Conservation (phyloP, 1,139 yeast species). For the Lizanozyma gosingica region DNA sequence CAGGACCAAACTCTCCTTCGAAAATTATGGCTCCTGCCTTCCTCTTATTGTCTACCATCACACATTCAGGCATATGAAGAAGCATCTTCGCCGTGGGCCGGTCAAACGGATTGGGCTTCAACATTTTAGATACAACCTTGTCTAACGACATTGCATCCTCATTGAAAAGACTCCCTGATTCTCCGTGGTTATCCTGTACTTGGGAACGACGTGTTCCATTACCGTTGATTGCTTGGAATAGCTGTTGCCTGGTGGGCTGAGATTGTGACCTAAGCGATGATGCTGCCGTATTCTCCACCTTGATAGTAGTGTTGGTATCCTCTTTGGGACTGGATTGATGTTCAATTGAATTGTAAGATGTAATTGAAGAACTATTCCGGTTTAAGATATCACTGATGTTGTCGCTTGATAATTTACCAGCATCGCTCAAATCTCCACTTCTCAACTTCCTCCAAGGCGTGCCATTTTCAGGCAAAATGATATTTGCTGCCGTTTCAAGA, state of each 20-base stretch:
- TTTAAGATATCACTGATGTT: constrained; percentile 39
- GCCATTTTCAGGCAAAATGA: constrained; percentile 92
- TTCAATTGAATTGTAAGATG: constrained; percentile 20
- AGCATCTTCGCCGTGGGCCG: constrained; percentile 74
- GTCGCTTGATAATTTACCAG: constrained; percentile 70
- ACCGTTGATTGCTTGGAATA: constrained; percentile 6
- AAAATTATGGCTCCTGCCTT: constrained; percentile 93
- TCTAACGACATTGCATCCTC: constrained; percentile 35
- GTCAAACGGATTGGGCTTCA: constrained; percentile 73
- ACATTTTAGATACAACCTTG: constrained; percentile 77
- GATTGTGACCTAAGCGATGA: constrained; percentile 1
- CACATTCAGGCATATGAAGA: constrained; percentile 62
- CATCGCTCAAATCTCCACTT: constrained; percentile 92
- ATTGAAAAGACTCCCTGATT: background rate
- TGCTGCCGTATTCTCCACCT: constrained; percentile 5
- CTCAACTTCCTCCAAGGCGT: constrained; percentile 94
- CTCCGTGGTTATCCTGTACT: background rate
- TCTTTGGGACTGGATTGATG: background rate
- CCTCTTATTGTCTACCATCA: constrained; percentile 70
- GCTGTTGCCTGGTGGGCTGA: constrained; percentile 2
- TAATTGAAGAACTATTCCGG: constrained; percentile 27
- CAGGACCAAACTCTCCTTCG: constrained; percentile 94
- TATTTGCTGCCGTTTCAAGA: constrained; percentile 94
- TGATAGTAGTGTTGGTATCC: constrained; percentile 3
- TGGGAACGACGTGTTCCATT: constrained; percentile 2